Evolutionary conservation across 2,329 filamentous ascomycete species (phyloP).

Genomic region (Chaetomiaceae sp.): DNA sequence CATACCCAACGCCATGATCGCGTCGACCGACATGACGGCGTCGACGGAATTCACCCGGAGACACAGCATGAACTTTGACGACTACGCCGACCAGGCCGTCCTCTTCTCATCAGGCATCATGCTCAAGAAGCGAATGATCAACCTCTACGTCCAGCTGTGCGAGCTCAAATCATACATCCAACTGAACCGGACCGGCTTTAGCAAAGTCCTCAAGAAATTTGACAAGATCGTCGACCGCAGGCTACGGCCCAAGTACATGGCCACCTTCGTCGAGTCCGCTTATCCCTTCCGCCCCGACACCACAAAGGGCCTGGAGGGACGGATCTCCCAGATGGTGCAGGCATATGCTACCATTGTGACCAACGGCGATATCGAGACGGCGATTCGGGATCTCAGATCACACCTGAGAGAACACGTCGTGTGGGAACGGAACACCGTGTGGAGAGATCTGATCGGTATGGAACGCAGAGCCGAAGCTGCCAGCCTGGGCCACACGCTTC

Average conservation of each 20-base stretch:
- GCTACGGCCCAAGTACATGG: slow-evolving; percentile 73
- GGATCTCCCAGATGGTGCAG: slow-evolving; percentile 70
- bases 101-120: slow-evolving; percentile 67
- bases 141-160: slow-evolving; percentile 85
- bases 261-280: slow-evolving; percentile 66
- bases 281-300: slow-evolving; percentile 77
- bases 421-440: slow-evolving; percentile 98
- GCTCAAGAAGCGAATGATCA: slow-evolving; percentile 85
- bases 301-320: slow-evolving; percentile 63
- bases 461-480: slow-evolving; percentile 93
- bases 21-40: slow-evolving; percentile 53
- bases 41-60: slow-evolving; percentile 59
- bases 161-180: slow-evolving; percentile 95
- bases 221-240: slow-evolving; percentile 90
- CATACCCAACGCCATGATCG: slow-evolving; percentile 35
- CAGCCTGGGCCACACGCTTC: slow-evolving; percentile 78
- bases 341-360: slow-evolving; percentile 81
- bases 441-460: slow-evolving; percentile 98
- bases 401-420: slow-evolving; percentile 95
- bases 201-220: slow-evolving; percentile 96
- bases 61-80: slow-evolving; percentile 66
- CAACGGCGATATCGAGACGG: slow-evolving; percentile 69
- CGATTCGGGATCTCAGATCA: slow-evolving; percentile 79
- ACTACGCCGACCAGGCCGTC: slow-evolving; percentile 72
- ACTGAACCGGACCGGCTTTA: slow-evolving; percentile 93